These are phyloP conservation scores for Sugiyamaella valdiviana DNA, from an alignment of 805 yeast genomes.

Conservation along the genomic window DNA sequence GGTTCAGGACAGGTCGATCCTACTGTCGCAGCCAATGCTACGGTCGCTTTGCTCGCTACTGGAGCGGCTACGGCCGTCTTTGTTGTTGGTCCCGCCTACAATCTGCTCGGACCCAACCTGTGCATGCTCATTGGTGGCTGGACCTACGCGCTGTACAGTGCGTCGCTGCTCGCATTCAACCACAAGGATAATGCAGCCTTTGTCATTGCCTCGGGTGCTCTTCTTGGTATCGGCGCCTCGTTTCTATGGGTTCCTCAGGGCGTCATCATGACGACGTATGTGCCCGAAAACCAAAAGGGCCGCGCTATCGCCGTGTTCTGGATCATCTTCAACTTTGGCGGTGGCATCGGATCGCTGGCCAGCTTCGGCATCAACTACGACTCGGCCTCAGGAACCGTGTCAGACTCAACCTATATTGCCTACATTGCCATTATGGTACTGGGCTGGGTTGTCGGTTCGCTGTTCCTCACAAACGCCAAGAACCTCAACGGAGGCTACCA, in stretches of 20 bases:
- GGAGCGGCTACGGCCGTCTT: conserved; percentile 27
- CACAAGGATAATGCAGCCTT: conserved; percentile 45
- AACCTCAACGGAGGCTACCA: conserved; percentile 11
- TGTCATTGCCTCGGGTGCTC: conserved; percentile 52
- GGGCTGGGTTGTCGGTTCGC: conserved; percentile 37
- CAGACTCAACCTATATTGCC: conserved; percentile 49
- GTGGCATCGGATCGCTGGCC: conserved; percentile 52
- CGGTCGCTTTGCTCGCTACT: conserved; percentile 26
- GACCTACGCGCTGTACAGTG: conserved; percentile 50
- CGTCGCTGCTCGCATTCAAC: conserved; percentile 45
- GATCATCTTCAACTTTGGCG: conserved; percentile 58
- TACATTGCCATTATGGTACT: conserved; percentile 46
- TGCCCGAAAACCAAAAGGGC: conserved; percentile 47
- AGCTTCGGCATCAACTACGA: conserved; percentile 49
- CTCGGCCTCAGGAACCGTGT: conserved; percentile 33
- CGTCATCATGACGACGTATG: conserved; percentile 49
- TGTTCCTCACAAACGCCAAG: conserved; percentile 14
- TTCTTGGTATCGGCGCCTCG: conserved; percentile 50
- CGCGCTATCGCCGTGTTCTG: conserved; percentile 50
- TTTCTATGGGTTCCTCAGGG: conserved; percentile 57
- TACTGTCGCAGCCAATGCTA: conserved; percentile 27
- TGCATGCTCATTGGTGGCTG: conserved; percentile 46
- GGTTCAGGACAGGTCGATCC: conserved; percentile 31
- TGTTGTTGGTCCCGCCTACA: conserved; percentile 28
- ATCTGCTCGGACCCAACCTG: conserved; percentile 27